Evolutionary conservation across 2,329 filamentous ascomycete genomes (phyloP).

Genomic region (Pyrenochaeta sp.): DNA sequence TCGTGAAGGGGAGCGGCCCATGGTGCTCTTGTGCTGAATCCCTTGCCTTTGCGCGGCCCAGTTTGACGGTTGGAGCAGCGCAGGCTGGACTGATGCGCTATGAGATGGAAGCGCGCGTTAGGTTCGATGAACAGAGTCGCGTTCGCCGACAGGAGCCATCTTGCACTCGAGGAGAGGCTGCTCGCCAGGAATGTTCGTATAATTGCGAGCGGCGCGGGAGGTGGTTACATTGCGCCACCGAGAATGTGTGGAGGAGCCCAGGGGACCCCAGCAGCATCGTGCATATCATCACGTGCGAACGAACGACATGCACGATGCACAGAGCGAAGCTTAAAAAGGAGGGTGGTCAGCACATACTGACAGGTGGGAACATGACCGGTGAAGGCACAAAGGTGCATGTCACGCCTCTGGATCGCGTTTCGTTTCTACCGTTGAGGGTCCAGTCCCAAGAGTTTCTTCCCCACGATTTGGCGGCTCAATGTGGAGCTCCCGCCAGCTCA

Average conservation of each 20-base stretch:
- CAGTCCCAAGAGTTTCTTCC: no score
- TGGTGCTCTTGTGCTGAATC: conserved; percentile 25
- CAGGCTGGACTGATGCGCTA: conserved; percentile 8
- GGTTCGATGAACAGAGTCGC: conserved; percentile 10
- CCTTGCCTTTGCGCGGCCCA: no score
- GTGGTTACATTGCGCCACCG: conserved; percentile 24
- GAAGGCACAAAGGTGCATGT: no score
- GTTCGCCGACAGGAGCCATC: conserved; percentile 13
- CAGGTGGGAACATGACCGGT: no score
- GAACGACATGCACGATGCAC: conserved; percentile 7
- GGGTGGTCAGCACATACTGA: no score
- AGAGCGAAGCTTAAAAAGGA: no score
- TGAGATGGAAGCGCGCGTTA: conserved; percentile 13
- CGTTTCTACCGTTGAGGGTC: no score
- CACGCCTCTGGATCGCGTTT: no score
- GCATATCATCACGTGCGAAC: conserved; percentile 41
- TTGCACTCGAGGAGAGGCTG: background rate
- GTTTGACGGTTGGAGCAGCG: conserved; percentile 1
- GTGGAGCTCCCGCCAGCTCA: conserved; percentile 18
- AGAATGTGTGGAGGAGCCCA: conserved; percentile 20
- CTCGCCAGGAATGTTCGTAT: conserved; percentile 7
- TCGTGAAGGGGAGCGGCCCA: conserved; percentile 46
- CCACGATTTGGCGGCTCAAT: conserved; percentile 12
- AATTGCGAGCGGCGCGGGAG: conserved; percentile 8
- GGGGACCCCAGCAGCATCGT: conserved; percentile 21